Base-by-base conservation (phyloP, 345 rosid species). In the Noccaea caerulescens region DNA sequence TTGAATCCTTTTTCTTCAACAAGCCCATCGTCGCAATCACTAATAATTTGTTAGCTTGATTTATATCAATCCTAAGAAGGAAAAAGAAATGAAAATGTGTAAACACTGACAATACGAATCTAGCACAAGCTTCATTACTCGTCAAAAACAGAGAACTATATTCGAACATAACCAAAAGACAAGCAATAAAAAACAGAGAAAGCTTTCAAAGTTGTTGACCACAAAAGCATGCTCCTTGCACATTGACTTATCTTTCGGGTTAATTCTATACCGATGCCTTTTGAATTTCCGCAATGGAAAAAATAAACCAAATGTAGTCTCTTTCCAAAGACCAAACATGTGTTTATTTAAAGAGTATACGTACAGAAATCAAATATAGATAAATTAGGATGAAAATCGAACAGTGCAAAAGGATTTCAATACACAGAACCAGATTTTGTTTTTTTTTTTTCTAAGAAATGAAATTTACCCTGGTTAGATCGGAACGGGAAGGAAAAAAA, bases 1-100 rank as follows among this genome's bases (percentile, higher is more conserved):
- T 49, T 33, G 69, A 68, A 65, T 80, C 76, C 7, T 79, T 79
- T 51, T 76, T 67, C 57, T 69, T 78, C 53, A 68, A 32, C 36
- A 72, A 44, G 9, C 84, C 86, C 91, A 88, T 84, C 5, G 32
- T 55, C 0, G 32, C 18, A 47, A 58, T 51, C 74, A 45, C 62
- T 68, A 53, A 13, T 53, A 56, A 20, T 16, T 41, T 8, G 8
- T 50, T 39, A 58, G 38, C 52, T 73, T 66, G 10, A 2, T 0
- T 5, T 2, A 50, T 7, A 41, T 50, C 52, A 60, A 12, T 30
- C 10, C 18, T 50, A 38, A 20, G 45, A 30, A 16, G 14, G 5
- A 4, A 14, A 51, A 5, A 27, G 5, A 11, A 3, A 65, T 11
- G 1, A 12, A 27, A 27, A 65, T 30, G 33, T 42, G 60, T 7